Evolutionary conservation across 371 early-diverging fungal species (phyloP).

Genomic region (Mortierella sp.): DNA sequence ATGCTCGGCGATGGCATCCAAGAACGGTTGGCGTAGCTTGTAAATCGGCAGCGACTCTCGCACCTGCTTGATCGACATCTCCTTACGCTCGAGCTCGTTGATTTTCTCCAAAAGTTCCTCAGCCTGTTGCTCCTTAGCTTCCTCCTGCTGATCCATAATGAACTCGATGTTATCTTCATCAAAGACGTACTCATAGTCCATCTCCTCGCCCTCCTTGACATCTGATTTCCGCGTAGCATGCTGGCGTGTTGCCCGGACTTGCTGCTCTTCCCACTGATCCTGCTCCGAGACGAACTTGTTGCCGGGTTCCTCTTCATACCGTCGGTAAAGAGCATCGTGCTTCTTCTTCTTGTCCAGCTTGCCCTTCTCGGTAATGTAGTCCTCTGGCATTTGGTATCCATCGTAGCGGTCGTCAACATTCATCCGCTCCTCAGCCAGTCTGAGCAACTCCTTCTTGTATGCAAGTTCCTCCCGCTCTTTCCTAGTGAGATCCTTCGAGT

Average conservation of each 20-base stretch:
- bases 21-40: slow-evolving; percentile 83
- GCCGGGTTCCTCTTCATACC: slow-evolving; percentile 86
- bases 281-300: slow-evolving; percentile 90
- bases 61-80: slow-evolving; percentile 86
- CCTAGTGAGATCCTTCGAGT: slow-evolving; percentile 80
- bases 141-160: slow-evolving; percentile 79
- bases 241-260: slow-evolving; percentile 76
- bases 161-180: slow-evolving; percentile 96
- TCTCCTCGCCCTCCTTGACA: slow-evolving; percentile 60
- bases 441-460: slow-evolving; percentile 86
- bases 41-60: slow-evolving; percentile 95
- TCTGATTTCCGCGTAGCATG: slow-evolving; percentile 60
- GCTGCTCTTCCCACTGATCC: slow-evolving; percentile 94
- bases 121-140: slow-evolving; percentile 65
- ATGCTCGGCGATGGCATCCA: slow-evolving; percentile 87
- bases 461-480: slow-evolving; percentile 83
- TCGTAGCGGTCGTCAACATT: slow-evolving; percentile 83
- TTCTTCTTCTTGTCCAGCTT: slow-evolving; percentile 94
- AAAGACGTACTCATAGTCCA: slow-evolving; percentile 94
- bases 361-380: slow-evolving; percentile 94
- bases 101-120: slow-evolving; percentile 70
- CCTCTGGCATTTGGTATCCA: slow-evolving; percentile 95
- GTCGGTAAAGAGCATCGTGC: slow-evolving; percentile 85
- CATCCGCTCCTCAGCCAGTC: slow-evolving; percentile 87
- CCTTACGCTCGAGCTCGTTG: slow-evolving; percentile 65